Evolutionary conservation across 1,284 basidiomycete genomes (phyloP), one percentile per base, ranked within the genome.

Genomic region (Wallemia mellicola): DNA sequence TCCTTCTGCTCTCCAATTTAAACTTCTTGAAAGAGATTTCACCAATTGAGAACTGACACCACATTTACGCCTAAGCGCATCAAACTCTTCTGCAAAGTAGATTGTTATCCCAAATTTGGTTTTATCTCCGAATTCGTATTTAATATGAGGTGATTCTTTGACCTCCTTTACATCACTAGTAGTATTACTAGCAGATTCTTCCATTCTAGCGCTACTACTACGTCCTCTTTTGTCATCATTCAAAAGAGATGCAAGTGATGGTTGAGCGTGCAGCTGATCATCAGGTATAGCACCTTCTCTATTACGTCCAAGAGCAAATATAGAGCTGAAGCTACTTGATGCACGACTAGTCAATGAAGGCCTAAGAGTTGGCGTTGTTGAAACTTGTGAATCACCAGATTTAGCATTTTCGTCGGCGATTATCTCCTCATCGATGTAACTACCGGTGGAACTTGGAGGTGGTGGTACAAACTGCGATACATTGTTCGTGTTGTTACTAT

Each of bases 71-170:
- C 82, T 69, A 17, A 85, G 70, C 27, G 71, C 67, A 65, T 83
- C 81, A 66, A 86, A 85, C 66, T 84, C 80, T 61, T 77, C 77
- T 33, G 83, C 82, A 66, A 81, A 84, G 67, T 83, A 85, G 17
- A 80, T 79, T 7, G 79, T 84, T 65, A 82, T 84, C 65, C 78
- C 79, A 65, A 84, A 79, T 68, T 77, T 79, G 17, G 24, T 57
- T 25, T 24, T 26, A n/a, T 28, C 55, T 14, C 55, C 55, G n/a
- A 57, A 57, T 17, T 57, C 55, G n/a, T 57, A 57, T 24, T 28
- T 26, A 17, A 57, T 28, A 26, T 57, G 55, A 26, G 55, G 55
- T 28, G 55, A 57, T 15, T 57, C 24, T 24, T 57, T 28, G 55
- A 57, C 55, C 24, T 48, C 38, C 38, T 48, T 48, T n/a, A n/a